phyloP scores from a whole-genome alignment of 1,284 basidiomycete genomes.

The Pseudozyma sp. region DNA sequence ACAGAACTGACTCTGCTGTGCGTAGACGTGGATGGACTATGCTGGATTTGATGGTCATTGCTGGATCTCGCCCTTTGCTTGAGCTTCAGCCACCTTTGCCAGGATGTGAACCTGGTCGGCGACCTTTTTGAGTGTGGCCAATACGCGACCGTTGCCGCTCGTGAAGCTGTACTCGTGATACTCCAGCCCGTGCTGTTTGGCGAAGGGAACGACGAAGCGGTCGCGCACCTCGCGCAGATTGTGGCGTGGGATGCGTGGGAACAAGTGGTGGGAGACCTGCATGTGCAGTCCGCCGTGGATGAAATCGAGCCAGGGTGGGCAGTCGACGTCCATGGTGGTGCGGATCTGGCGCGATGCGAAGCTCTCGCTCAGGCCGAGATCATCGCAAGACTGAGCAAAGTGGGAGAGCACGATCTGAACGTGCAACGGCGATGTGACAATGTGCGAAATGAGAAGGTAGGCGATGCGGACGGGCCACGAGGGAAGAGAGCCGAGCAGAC shows the following conservation, averaged over 20 bases:
- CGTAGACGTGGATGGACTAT: not conserved
- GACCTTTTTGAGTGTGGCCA: slow-evolving; percentile 80
- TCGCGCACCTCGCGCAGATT: slow-evolving; percentile 84
- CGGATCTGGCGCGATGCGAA: slow-evolving; percentile 93
- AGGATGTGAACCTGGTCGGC: slow-evolving; percentile 79
- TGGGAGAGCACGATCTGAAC: slow-evolving; percentile 93
- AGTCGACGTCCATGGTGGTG: slow-evolving; percentile 95
- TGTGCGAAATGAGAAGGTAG: slow-evolving; percentile 83
- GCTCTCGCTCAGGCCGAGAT: slow-evolving; percentile 88
- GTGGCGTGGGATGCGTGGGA: slow-evolving; percentile 93
- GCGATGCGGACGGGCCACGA: slow-evolving; percentile 76
- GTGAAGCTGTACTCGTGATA: slow-evolving; percentile 92
- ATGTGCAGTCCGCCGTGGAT: slow-evolving; percentile 93
- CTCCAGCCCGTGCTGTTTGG: slow-evolving; percentile 71
- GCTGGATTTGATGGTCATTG: slow-evolving; percentile 19
- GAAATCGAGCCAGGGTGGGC: slow-evolving; percentile 83
- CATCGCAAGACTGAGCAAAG: slow-evolving; percentile 93
- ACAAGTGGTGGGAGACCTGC: slow-evolving; percentile 96
- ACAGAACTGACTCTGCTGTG: too few species aligned
- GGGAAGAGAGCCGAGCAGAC: slow-evolving; percentile 76
- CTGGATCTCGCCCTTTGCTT: slow-evolving; percentile 69
- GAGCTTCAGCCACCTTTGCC: slow-evolving; percentile 76
- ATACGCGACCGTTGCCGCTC: slow-evolving; percentile 82
- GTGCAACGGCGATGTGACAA: slow-evolving; percentile 80
- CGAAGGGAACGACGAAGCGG: slow-evolving; percentile 83